Conservation (phyloP, 768 basidiomycete species). For the Leccinum olivaceopallidum region DNA sequence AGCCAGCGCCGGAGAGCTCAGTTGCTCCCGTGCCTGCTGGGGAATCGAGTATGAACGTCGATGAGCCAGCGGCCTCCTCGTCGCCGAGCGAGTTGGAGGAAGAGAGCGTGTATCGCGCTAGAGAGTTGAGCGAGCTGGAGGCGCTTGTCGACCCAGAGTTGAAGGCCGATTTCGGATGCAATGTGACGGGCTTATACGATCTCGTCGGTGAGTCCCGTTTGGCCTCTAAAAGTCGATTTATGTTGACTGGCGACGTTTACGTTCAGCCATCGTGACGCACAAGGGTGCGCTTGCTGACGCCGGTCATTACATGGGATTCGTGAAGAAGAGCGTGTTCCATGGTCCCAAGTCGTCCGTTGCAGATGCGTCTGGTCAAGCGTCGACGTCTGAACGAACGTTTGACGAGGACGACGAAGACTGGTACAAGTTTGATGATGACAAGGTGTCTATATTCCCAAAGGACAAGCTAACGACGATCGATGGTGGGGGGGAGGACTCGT, state of each 20-base stretch:
- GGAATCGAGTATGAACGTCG: slow-evolving; percentile 43
- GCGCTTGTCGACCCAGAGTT: slow-evolving; percentile 62
- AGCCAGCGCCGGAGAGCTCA: slow-evolving; percentile 10
- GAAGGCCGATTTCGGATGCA: slow-evolving; percentile 70
- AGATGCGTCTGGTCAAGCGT: slow-evolving; percentile 6
- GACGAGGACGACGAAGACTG: slow-evolving; percentile 76
- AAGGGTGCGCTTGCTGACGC: slow-evolving; percentile 95
- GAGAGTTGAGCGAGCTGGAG: slow-evolving; percentile 67
- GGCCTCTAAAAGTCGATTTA: background rate
- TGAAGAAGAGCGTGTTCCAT: slow-evolving; percentile 74
- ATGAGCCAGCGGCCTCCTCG: slow-evolving; percentile 38
- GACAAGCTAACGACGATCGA: slow-evolving; percentile 85
- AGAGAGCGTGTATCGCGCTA: slow-evolving; percentile 61
- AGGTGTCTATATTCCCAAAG: slow-evolving; percentile 80
- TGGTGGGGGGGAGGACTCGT: slow-evolving; percentile 90
- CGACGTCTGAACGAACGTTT: slow-evolving; percentile 19
- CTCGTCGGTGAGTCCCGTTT: slow-evolving; percentile 67
- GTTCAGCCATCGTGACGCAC: slow-evolving; percentile 90
- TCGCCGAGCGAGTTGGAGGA: slow-evolving; percentile 48
- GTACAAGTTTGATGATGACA: slow-evolving; percentile 98
- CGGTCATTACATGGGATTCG: slow-evolving; percentile 94
- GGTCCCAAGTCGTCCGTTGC: slow-evolving; percentile 19
- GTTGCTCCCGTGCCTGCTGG: slow-evolving; percentile 23
- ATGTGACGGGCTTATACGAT: slow-evolving; percentile 84
- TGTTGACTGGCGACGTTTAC: background rate